Conservation (phyloP, 805 yeast species). For the Danielia oregonensis region DNA sequence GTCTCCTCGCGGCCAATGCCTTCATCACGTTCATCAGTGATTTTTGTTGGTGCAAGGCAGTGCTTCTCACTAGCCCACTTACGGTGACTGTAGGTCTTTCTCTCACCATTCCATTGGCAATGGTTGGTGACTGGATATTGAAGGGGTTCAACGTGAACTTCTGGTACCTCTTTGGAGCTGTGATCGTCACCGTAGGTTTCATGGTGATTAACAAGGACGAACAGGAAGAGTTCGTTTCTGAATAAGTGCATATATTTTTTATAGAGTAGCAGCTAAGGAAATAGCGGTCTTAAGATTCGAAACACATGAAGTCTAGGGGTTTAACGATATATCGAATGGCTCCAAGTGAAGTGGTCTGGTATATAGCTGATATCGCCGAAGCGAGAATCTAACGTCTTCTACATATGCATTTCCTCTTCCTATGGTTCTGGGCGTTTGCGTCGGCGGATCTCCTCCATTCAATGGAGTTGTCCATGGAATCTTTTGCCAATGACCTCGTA, state of each 20-base stretch:
- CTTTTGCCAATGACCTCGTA: too few species aligned
- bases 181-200: constrained; percentile 75
- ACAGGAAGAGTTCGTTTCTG: constrained; percentile 48
- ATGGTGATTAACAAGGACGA: constrained; percentile 79
- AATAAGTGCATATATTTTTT: not conserved
- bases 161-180: constrained; percentile 75
- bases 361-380: too few species aligned
- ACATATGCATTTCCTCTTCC: too few species aligned
- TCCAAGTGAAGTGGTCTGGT: too few species aligned
- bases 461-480: not conserved
- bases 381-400: too few species aligned
- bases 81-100: constrained; percentile 95
- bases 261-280: too few species aligned
- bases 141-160: constrained; percentile 59
- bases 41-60: constrained; percentile 94
- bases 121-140: constrained; percentile 81
- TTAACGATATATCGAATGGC: too few species aligned
- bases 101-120: constrained; percentile 85
- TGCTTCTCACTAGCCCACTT: constrained; percentile 86
- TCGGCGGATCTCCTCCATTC: not conserved
- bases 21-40: constrained; percentile 81
- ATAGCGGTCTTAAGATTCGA: too few species aligned
- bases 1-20: constrained; percentile 61
- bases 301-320: too few species aligned
- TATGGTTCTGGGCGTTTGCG: not conserved